These are phyloP conservation scores for Olyra latifolia DNA, from an alignment of 176 grass and related monocot genomes.

Conservation along the genomic window DNA sequence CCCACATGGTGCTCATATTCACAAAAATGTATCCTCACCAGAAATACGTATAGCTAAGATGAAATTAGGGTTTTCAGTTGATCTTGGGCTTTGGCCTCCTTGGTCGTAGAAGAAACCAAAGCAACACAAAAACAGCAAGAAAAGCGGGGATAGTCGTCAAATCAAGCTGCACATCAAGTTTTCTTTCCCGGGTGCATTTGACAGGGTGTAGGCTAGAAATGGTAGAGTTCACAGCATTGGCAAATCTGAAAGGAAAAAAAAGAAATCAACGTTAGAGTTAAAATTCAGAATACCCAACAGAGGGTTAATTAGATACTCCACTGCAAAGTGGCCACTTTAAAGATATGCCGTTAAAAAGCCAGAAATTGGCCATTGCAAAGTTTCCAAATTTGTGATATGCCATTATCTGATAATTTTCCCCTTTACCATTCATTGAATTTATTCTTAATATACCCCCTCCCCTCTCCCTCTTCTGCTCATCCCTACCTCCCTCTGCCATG, in stretches of 20 bases:
- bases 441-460: too few relatives aligned
- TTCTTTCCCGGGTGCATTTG: conserved; percentile 80
- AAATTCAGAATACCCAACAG: not conserved
- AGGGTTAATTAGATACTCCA: too few relatives aligned
- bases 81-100: conserved; percentile 93
- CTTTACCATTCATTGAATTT: too few relatives aligned
- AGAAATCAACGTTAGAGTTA: not conserved
- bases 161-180: conserved; percentile 77
- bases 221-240: conserved; percentile 74
- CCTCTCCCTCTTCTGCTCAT: too few relatives aligned
- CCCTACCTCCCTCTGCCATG: too few relatives aligned
- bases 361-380: too few relatives aligned
- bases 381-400: too few relatives aligned
- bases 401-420: too few relatives aligned
- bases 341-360: too few relatives aligned
- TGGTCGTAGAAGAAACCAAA: conserved; percentile 90
- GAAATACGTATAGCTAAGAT: not conserved
- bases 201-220: conserved; percentile 71
- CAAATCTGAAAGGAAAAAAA: conserved; percentile 54
- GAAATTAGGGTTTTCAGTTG: conserved; percentile 48
- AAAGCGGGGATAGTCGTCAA: conserved; percentile 85
- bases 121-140: conserved; percentile 70
- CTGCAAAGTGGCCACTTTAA: too few relatives aligned
- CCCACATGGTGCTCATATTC: conserved; percentile 19
- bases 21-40: conserved; percentile 8